These are phyloP conservation scores for Myriosclerotinia curreyana DNA, from an alignment of 2,329 filamentous ascomycete species.

Conservation along the genomic window DNA sequence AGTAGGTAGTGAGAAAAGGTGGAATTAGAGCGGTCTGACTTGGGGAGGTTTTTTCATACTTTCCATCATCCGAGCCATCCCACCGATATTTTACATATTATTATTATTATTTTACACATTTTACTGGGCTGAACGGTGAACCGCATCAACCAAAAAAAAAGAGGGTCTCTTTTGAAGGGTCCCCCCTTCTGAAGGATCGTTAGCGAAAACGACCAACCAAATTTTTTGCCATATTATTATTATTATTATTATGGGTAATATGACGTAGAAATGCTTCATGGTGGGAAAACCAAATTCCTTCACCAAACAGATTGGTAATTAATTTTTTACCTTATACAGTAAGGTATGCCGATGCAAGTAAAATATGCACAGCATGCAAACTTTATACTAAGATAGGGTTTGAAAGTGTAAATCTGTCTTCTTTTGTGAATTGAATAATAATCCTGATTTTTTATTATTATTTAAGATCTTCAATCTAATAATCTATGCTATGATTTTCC, in stretches of 20 bases:
- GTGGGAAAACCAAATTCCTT: background rate
- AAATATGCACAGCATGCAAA: constrained; percentile 6
- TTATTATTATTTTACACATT: background rate
- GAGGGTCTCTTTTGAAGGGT: background rate
- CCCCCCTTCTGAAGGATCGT: constrained; percentile 4
- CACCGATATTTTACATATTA: constrained; percentile 11
- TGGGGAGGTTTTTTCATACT: background rate
- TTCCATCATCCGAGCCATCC: background rate
- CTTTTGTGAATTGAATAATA: background rate
- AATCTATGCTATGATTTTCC: background rate
- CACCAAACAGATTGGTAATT: background rate
- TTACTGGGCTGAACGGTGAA: constrained; percentile 2
- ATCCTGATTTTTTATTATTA: constrained; percentile 6
- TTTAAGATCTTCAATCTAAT: background rate
- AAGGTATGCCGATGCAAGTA: constrained; percentile 7
- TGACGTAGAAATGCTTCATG: constrained; percentile 3
- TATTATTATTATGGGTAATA: constrained; percentile 19
- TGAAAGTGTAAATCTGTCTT: background rate
- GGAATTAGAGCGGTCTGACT: constrained; percentile 14
- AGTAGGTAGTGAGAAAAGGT: background rate
- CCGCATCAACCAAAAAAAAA: constrained; percentile 4
- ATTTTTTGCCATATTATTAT: constrained; percentile 15
- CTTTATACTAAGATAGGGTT: constrained; percentile 1
- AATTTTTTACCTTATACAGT: background rate
- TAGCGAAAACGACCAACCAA: constrained; percentile 13